These are phyloP conservation scores for Thalassiosira exigua DNA, from an alignment of 352 stramenopile genomes.

Conservation along the genomic window DNA sequence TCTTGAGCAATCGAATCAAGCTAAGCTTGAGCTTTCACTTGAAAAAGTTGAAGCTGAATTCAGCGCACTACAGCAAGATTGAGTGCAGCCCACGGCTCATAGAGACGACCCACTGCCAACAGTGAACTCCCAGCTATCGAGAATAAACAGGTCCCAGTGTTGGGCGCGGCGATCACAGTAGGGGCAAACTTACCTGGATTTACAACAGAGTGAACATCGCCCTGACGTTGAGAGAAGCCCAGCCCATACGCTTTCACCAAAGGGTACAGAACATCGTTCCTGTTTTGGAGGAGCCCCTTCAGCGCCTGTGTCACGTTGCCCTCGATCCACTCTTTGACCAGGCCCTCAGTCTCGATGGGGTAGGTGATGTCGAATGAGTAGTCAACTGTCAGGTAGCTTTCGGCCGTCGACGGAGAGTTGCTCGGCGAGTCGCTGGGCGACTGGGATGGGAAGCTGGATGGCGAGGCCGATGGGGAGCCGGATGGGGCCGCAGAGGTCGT, in stretches of 20 bases:
- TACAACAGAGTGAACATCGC: no score
- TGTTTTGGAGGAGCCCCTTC: constrained; percentile 2
- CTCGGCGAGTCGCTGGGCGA: not conserved
- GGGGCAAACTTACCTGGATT: no score
- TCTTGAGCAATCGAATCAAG: no score
- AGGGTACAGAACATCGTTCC: not conserved
- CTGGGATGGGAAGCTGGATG: not conserved
- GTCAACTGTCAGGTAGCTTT: not conserved
- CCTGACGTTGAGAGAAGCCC: no score
- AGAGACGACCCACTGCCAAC: no score
- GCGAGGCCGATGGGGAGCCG: not conserved
- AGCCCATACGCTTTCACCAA: not conserved
- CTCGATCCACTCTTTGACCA: not conserved
- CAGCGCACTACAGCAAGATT: no score
- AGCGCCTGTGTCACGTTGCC: not conserved
- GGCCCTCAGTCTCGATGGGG: not conserved
- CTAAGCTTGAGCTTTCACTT: no score
- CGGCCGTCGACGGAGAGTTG: not conserved
- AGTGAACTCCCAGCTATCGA: no score
- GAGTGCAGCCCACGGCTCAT: no score
- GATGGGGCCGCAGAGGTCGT: constrained; percentile 3
- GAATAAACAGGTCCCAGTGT: no score
- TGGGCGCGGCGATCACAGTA: no score
- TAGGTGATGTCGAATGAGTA: constrained; percentile 6
- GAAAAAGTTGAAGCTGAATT: no score